Evolutionary conservation across 176 grass and related monocot species (phyloP), one percentile per base, ranked within the genome.

Genomic region (Phyllostachys edulis): DNA sequence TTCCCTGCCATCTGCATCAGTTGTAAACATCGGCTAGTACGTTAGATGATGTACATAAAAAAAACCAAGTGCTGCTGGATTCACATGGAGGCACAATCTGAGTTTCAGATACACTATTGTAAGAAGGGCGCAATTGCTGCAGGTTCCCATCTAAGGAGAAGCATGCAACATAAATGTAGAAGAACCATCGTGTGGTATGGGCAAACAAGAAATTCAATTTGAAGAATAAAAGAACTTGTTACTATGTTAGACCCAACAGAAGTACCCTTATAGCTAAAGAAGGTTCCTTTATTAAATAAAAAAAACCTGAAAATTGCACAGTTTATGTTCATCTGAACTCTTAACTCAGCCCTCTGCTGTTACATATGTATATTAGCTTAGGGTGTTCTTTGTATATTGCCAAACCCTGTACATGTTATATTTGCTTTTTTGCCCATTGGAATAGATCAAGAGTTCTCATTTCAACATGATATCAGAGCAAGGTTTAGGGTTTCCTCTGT

Each of bases 1-100:
- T 82, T 93, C 75, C 77, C 94, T 93, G 13, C 94, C 94, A 89
- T 96, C 94, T 96, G 80, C 23, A 75, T 73, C 79, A 46, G 14
- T 85, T 78, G 51, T 20, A 73, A 85, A 61, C 40, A 78, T 59
- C 59, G 32, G 11, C 38, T 27, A 40, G 21, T 20, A 11, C 20
- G 4, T 26, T 61, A 1, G 57, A 61, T 61, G 12, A 36, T 59
- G 57, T 27, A 44, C 21, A 12, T 10, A 38, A 7, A 23, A 54
- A 15, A 14, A 38, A n/a, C n/a, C 13, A 44, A 34, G 9, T 75
- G 20, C 50, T 67, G 59, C 23, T 36, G 67, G 20, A 73, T 60
- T 57, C 8, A 23, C 36, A 45, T 34, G 21, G 24, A 10, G 50
- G 46, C 17, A 36, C 71, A 20, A 3, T 36, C 17, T 55, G 63